These are phyloP conservation scores for Carex pumila DNA, from an alignment of 176 grass and related monocot species.

Conservation along the genomic window DNA sequence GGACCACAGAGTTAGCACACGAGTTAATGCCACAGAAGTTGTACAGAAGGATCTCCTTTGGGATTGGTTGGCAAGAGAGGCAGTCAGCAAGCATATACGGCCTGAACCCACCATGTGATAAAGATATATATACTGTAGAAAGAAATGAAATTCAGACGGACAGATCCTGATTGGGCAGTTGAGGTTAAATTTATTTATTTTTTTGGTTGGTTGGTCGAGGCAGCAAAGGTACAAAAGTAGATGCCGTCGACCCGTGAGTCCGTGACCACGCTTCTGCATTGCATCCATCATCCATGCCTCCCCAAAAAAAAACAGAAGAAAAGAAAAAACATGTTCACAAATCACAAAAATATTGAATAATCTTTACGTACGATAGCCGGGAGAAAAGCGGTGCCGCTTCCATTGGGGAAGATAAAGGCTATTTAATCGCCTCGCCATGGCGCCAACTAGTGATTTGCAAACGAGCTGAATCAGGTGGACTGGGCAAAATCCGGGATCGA, in stretches of 20 bases:
- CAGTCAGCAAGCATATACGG: not conserved
- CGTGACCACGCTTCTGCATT: not conserved
- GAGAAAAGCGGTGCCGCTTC: too few relatives aligned
- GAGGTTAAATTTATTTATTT: not conserved
- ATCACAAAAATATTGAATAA: too few relatives aligned
- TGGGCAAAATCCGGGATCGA: too few relatives aligned
- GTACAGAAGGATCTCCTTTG: not conserved
- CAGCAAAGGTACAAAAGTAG: not conserved
- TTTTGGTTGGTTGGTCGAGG: not conserved
- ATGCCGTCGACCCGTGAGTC: not conserved
- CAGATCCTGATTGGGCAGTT: slow-evolving; percentile 5
- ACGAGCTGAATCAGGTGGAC: too few relatives aligned
- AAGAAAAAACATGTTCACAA: too few relatives aligned
- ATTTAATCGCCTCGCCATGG: too few relatives aligned
- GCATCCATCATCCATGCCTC: not conserved
- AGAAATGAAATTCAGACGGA: not conserved
- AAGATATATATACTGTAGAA: too few relatives aligned
- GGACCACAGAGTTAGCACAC: not conserved
- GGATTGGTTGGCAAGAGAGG: not conserved
- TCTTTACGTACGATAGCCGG: too few relatives aligned
- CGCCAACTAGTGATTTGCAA: too few relatives aligned
- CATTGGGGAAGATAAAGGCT: too few relatives aligned
- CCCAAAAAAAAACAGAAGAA: too few relatives aligned
- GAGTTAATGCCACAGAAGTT: not conserved
- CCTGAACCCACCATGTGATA: too few relatives aligned